Percentiles rank a stretch among this genome's conserved stretches.
Conservation (phyloP, 352 stramenopile species). For the Thraustochytrium sp. region DNA sequence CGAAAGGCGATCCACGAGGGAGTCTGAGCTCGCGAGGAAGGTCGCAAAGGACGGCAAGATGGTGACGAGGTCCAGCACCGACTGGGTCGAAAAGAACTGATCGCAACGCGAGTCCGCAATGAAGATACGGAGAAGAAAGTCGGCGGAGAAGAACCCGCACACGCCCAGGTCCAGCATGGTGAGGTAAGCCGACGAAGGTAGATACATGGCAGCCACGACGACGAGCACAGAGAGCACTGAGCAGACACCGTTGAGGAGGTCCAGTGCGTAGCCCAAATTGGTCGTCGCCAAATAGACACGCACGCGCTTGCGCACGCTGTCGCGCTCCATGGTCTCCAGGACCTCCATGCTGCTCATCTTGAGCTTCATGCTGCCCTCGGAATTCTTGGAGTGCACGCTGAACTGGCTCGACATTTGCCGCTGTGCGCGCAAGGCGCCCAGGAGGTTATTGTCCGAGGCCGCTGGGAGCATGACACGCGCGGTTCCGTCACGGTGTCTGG, state of each 20-base stretch:
- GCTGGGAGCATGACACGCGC: neutral
- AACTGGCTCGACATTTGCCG: no score
- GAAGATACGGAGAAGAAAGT: conserved; percentile 26
- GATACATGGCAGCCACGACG: neutral
- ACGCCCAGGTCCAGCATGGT: neutral
- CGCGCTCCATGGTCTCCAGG: neutral
- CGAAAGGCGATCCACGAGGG: neutral
- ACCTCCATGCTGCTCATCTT: neutral
- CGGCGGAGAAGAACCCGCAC: conserved; percentile 20
- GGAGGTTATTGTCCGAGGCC: neutral
- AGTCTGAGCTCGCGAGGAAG: neutral
- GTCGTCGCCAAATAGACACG: conserved; percentile 19
- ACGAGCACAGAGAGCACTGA: conserved; percentile 7
- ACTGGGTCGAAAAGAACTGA: neutral
- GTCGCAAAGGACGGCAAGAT: conserved; percentile 24
- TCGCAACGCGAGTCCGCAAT: conserved; percentile 13
- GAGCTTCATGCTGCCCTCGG: neutral
- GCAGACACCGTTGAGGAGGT: conserved; percentile 27
- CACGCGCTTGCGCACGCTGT: neutral
- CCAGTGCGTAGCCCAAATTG: neutral
- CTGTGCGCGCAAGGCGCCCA: no score
- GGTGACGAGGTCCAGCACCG: conserved; percentile 15
- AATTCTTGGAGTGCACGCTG: no score
- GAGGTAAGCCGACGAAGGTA: neutral
- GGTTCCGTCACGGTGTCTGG: neutral